Base-by-base conservation (phyloP, 768 basidiomycete species). In the Phallus indusiatus region DNA sequence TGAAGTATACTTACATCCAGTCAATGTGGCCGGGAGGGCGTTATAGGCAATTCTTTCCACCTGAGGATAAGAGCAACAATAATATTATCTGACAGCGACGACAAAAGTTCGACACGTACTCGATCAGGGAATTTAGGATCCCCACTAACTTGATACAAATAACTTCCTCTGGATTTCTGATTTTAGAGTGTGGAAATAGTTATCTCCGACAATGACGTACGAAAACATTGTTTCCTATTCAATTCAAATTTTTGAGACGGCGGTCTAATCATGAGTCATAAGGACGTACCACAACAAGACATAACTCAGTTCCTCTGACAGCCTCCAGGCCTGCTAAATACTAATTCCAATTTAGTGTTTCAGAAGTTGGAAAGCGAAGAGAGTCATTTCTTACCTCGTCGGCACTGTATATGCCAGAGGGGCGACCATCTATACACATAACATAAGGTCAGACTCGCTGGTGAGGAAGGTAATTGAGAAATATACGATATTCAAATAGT, bases 171-270 rank as follows among this genome's bases (percentile, higher is more conserved):
- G 61, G 2, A 14, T 20, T 35, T 49, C 17, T 36, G n/a, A 4
- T 11, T 10, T 55, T 8, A 55, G 54, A 46, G 10, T 42, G 36
- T 10, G 7, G 17, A 34, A 54, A 55, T 36, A n/a, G 8, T 18
- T 24, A 17, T 5, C 36, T 8, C 42, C 5, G n/a, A 28, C 21
- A 5, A 24, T 33, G 18, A 73, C 78, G 52, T 62, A 79, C 77
- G 80, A 81, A 67, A 81, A 81, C 80, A 82, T 81, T 5, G 80
- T 78, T 75, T 82, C 81, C 79, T 80, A 54, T 1, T 50, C n/a
- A 21, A 18, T 56, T 7, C n/a, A 21, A 18, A 55, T 7, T 20
- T 47, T 10, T 33, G 21, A 21, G 21, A 49, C 34, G 18, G 50
- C 20, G 52, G 52, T 21, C 12, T n/a, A 20, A 21, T 35, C 22